phyloP scores from a whole-genome alignment of 768 basidiomycete genomes.

The Tulasnella calospora region DNA sequence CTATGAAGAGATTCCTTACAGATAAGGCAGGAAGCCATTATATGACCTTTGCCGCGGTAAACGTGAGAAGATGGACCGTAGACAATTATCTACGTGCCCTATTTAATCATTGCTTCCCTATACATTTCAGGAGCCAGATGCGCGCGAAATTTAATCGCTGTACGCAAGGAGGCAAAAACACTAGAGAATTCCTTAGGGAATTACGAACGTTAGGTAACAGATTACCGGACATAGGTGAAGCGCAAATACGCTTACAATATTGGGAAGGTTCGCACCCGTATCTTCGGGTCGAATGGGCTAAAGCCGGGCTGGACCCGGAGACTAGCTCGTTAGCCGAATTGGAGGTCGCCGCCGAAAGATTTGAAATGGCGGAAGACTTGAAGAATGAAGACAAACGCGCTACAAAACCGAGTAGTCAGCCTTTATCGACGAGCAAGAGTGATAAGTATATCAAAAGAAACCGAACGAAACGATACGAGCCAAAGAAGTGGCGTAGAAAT shows the following conservation, averaged over 20 bases:
- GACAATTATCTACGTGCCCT: not conserved
- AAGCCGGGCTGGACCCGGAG: not conserved
- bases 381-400: not conserved
- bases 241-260: not conserved
- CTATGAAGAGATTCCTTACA: not conserved
- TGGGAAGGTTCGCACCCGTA: not conserved
- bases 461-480: too few relatives aligned
- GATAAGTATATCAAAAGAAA: too few relatives aligned
- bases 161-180: not conserved
- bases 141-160: not conserved
- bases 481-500: not conserved
- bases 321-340: not conserved
- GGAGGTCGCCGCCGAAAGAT: not conserved
- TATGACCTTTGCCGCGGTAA: not conserved
- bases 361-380: not conserved
- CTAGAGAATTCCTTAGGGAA: not conserved
- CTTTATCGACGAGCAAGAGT: too few relatives aligned
- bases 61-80: not conserved
- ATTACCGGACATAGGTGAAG: not conserved
- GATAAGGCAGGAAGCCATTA: not conserved
- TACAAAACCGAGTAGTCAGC: not conserved
- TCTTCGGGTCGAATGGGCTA: not conserved
- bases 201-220: not conserved
- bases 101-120: conserved; percentile 17
- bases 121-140: conserved; percentile 5